Evolutionary conservation across 768 basidiomycete genomes (phyloP).

Genomic region (Hypholoma fasciculare): DNA sequence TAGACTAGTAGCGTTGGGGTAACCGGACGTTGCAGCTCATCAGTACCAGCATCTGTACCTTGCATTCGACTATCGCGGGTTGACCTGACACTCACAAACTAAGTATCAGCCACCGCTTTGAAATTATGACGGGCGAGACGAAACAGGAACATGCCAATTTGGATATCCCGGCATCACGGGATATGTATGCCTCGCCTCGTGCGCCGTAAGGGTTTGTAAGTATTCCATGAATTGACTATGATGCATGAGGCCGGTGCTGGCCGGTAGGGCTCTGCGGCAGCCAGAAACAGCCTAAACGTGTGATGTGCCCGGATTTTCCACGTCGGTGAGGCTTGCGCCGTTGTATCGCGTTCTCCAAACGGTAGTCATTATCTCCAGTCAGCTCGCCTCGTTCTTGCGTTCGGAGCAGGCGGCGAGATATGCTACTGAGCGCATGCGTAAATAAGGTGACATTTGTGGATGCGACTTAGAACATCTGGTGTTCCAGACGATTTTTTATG

Average conservation of each 20-base stretch:
- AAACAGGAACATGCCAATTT: not conserved
- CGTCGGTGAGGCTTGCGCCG: not conserved
- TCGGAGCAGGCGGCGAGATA: not conserved
- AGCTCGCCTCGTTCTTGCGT: not conserved
- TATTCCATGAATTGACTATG: not conserved
- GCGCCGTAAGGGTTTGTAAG: constrained; percentile 1
- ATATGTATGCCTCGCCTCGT: constrained; percentile 1
- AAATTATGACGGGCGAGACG: not conserved
- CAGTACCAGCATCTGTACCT: too few species aligned
- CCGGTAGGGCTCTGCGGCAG: constrained; percentile 3
- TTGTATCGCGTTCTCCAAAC: not conserved
- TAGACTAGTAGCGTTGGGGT: too few species aligned
- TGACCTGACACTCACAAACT: not conserved
- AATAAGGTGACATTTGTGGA: not conserved
- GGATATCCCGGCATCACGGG: constrained; percentile 5
- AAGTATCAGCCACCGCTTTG: not conserved
- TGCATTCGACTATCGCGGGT: not conserved
- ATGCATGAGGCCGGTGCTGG: constrained; percentile 5
- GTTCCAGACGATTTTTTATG: not conserved
- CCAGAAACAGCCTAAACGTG: constrained; percentile 2
- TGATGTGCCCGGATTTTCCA: not conserved
- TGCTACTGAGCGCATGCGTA: not conserved
- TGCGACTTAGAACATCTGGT: not conserved
- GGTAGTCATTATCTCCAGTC: not conserved
- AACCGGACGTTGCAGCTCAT: too few species aligned